These are phyloP conservation scores for Auriscalpium microsporum DNA, from an alignment of 768 basidiomycete species.

Conservation along the genomic window DNA sequence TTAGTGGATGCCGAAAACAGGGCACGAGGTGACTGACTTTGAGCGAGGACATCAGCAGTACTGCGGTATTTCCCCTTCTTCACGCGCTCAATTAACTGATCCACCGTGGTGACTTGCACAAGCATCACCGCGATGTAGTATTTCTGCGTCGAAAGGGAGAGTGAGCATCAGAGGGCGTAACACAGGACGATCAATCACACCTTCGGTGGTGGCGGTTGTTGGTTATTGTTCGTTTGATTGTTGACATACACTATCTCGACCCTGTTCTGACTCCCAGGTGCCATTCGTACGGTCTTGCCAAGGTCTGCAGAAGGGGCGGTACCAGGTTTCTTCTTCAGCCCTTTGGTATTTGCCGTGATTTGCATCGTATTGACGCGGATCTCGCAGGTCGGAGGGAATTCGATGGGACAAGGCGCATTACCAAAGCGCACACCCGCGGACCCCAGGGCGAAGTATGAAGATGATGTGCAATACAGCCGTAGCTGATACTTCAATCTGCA, in stretches of 20 bases:
- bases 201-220: conserved; percentile 66
- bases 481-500: conserved; percentile 66
- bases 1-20: not conserved
- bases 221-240: conserved; percentile 34
- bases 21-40: conserved; percentile 41
- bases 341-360: conserved; percentile 73
- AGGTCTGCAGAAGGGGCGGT: conserved; percentile 87
- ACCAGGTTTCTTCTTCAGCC: conserved; percentile 91
- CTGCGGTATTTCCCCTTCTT: conserved; percentile 59
- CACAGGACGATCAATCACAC: conserved; percentile 25
- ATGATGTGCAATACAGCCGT: conserved; percentile 84
- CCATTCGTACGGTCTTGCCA: conserved; percentile 32
- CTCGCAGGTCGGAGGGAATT: conserved; percentile 90
- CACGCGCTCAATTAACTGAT: conserved; percentile 60
- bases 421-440: conserved; percentile 43
- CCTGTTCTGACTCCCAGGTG: conserved; percentile 46
- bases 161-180: not conserved
- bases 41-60: conserved; percentile 52
- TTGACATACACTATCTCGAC: conserved; percentile 89
- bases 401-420: conserved; percentile 59
- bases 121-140: conserved; percentile 81
- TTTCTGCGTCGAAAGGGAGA: conserved; percentile 43
- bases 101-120: conserved; percentile 68
- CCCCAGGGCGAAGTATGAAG: conserved; percentile 52
- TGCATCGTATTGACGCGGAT: conserved; percentile 71